These are phyloP conservation scores for Talaromyces trachyspermus DNA, from an alignment of 495 filamentous ascomycete species.

Conservation along the genomic window DNA sequence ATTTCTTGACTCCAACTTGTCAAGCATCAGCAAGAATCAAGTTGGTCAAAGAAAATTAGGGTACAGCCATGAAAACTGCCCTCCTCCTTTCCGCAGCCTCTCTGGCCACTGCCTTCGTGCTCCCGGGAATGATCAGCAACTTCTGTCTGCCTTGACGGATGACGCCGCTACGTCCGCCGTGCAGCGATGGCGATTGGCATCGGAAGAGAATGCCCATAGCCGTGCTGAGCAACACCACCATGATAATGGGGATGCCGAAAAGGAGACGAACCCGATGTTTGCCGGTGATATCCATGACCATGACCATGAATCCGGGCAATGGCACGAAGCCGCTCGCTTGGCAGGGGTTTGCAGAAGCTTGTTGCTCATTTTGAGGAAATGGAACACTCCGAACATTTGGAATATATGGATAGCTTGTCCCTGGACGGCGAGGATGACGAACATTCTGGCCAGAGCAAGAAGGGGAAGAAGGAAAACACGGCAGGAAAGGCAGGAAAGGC, in stretches of 20 bases:
- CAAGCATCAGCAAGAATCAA: no score
- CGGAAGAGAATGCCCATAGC: no score
- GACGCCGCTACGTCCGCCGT: not conserved
- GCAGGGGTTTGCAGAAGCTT: not conserved
- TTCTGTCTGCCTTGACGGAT: not conserved
- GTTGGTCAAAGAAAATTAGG: no score
- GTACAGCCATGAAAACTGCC: constrained; percentile 3
- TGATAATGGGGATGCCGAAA: not conserved
- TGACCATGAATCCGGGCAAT: no score
- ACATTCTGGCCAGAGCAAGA: not conserved
- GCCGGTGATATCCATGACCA: no score
- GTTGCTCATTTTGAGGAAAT: not conserved
- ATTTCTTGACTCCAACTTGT: no score
- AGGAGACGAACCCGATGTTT: no score
- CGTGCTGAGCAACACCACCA: not conserved
- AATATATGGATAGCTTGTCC: no score
- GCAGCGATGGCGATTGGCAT: no score
- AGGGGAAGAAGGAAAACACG: not conserved
- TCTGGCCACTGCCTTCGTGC: not conserved
- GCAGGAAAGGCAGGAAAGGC: not conserved
- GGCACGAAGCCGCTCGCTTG: not conserved
- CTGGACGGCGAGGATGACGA: not conserved
- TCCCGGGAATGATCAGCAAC: constrained; percentile 4
- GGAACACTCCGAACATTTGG: not conserved
- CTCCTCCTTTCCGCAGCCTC: not conserved